A percentile compares a stretch with the other conserved stretches of the same genome.
phyloP scores from a whole-genome alignment of 225 moss, liverwort and hornwort species.

The Physcomitrellopsis africana region DNA sequence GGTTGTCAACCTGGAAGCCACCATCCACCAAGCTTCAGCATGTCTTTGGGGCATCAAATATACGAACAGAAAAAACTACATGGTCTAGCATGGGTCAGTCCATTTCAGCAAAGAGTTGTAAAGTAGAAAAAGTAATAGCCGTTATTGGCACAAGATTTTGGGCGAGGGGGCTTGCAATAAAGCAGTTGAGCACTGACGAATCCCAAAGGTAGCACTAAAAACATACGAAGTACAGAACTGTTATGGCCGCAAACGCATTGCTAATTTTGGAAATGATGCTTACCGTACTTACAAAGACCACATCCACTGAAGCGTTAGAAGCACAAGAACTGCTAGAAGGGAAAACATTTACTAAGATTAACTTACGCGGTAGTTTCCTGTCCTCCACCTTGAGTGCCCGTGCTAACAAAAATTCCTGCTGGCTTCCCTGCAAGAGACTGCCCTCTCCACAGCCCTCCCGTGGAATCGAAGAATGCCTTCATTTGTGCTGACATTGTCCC shows the following conservation, averaged over 20 bases:
- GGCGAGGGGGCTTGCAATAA: neutral
- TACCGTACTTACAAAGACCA: neutral
- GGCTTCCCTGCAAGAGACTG: slow-evolving; percentile 75
- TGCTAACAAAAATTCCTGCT: slow-evolving; percentile 79
- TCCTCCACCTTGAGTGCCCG: slow-evolving; percentile 85
- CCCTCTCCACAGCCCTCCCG: slow-evolving; percentile 59
- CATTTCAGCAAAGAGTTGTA: too few relatives aligned
- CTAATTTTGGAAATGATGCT: neutral
- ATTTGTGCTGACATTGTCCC: slow-evolving; percentile 90
- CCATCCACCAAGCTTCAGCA: neutral
- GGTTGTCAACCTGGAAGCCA: slow-evolving; percentile 45
- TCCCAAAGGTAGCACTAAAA: neutral
- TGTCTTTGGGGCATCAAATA: too few relatives aligned
- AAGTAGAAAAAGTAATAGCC: neutral
- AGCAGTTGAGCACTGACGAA: neutral
- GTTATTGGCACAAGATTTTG: neutral
- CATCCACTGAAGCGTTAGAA: neutral
- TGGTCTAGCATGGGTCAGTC: too few relatives aligned
- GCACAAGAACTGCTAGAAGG: neutral
- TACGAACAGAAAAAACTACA: too few relatives aligned
- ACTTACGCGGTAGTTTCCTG: slow-evolving; percentile 92
- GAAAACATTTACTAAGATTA: neutral
- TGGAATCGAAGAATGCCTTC: slow-evolving; percentile 83
- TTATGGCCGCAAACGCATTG: neutral
- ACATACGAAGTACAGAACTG: neutral